Evolutionary conservation across 345 rosid species (phyloP), one percentile per base, ranked within the genome.

Genomic region (Trapa incisa): DNA sequence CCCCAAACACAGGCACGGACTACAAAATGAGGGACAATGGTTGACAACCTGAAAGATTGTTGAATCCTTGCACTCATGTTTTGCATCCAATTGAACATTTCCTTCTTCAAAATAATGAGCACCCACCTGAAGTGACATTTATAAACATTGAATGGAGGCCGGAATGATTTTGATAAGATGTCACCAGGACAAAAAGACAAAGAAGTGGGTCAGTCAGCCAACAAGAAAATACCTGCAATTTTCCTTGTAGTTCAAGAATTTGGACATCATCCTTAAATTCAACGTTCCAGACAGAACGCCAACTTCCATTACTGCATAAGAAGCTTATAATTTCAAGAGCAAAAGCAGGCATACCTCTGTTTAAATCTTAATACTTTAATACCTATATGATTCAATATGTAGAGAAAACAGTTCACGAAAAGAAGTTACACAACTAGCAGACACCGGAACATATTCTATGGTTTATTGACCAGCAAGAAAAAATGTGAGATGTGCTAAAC

Each of bases 31-130:
- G 63, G 5, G 0, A 35, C 32, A 35, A 58, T 32, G 37, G 43
- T 5, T 14, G 70, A 53, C 15, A 33, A 93, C 98, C 96, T 90
- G 99, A 81, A 94, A 82, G 8, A 91, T 77, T 47, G 97, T 86
- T 33, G 87, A 81, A 77, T 94, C 96, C 76, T 82, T 76, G 71
- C 90, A 87, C 69, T 91, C 97, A 71, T 91, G 86, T 72, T 84
- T 83, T 53, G 99, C 89, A 73, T 89, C 96, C 81, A 91, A 79
- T 75, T 94, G 96, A 71, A 94, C 99, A 84, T 94, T 94, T 70
- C 99, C 97, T 83, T 94, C 97, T 75, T 94, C 99, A 75, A 91
- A 94, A 78, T 91, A 94, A 80, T 94, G 99, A 41, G 97, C 97
- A 38, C 80, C 92, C 73, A 94, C 99, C 99, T 91, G 81, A 66